phyloP scores from a whole-genome alignment of 2,329 filamentous ascomycete species.

The Neobulgaria alba region DNA sequence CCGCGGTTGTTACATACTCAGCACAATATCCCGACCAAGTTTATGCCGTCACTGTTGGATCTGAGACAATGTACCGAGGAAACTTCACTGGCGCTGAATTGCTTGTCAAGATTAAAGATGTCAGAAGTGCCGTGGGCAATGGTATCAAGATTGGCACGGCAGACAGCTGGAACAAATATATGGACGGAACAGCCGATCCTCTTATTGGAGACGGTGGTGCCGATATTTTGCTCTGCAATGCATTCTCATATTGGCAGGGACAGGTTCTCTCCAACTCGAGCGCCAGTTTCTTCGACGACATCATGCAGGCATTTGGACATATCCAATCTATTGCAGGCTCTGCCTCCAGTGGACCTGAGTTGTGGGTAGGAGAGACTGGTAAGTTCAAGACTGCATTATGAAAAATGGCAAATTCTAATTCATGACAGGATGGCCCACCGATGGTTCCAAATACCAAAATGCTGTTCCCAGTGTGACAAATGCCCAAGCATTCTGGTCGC shows the following conservation, averaged over 20 bases:
- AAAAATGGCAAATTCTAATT: neutral
- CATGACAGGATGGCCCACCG: conserved; percentile 47
- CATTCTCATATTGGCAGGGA: conserved; percentile 67
- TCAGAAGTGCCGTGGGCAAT: conserved; percentile 45
- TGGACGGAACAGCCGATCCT: conserved; percentile 58
- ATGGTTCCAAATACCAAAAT: conserved; percentile 51
- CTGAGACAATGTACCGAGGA: conserved; percentile 61
- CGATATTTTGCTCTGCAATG: conserved; percentile 56
- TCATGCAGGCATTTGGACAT: conserved; percentile 52
- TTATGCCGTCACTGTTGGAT: conserved; percentile 62
- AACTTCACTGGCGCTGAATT: conserved; percentile 55
- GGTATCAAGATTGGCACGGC: conserved; percentile 55
- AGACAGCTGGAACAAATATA: conserved; percentile 65
- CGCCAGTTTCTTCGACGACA: conserved; percentile 57
- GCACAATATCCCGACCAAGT: conserved; percentile 47
- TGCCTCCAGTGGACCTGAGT: conserved; percentile 44
- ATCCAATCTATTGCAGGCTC: conserved; percentile 47
- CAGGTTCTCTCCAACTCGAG: conserved; percentile 45
- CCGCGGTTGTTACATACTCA: conserved; percentile 43
- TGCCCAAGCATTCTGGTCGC: conserved; percentile 51
- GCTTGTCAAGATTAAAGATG: conserved; percentile 50
- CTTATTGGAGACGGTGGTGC: conserved; percentile 43
- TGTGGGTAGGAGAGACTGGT: conserved; percentile 62
- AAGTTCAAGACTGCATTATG: conserved; percentile 1
- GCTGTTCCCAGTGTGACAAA: conserved; percentile 52